Evolutionary conservation across 768 basidiomycete species (phyloP), one percentile per base, ranked within the genome.

Genomic region (Tubosaeta sp.): DNA sequence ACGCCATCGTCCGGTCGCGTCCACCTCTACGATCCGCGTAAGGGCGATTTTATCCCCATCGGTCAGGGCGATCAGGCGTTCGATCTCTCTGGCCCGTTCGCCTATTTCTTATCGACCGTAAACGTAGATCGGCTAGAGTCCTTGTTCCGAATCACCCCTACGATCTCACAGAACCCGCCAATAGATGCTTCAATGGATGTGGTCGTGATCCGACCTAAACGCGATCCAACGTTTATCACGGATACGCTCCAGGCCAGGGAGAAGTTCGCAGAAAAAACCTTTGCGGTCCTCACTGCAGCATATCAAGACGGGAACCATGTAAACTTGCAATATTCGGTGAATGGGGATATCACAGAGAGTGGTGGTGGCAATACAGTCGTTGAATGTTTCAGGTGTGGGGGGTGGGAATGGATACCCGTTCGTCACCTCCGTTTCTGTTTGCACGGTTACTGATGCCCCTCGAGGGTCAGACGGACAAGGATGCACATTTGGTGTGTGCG

Each of bases 381-480:
- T 0, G 94, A 96, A 66, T 88, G 88, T 59, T 75, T 84, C 45
- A 77, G 92, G 22, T 87, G 84, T 57, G 80, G 78, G 14, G 84
- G 84, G 7, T 94, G 92, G 84, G 83, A 87, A 57, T 96, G 94
- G 94, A 73, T 73, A 36, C 94, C 93, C 18, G 90, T 92, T 61
- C 61, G 83, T 72, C 32, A 4, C 27, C 27, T 29, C 21, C 24
- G 19, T 54, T 53, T 51, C 31, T 40, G 40, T 51, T 40, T 18
- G 43, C 35, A 25, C 38, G 4, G 30, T 48, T 40, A 18, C 49
- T 53, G 44, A 55, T 16, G 4, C 40, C 21, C 29, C 34, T 56
- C 44, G 59, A 93, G 88, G 78, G 83, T 54, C 68, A 74, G 11
- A 58, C 59, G 24, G 87, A 92, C 54, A 70, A 76, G 13, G 63